Evolutionary conservation across 352 stramenopile species (phyloP).

Genomic region (Aphanomyces euteiches): DNA sequence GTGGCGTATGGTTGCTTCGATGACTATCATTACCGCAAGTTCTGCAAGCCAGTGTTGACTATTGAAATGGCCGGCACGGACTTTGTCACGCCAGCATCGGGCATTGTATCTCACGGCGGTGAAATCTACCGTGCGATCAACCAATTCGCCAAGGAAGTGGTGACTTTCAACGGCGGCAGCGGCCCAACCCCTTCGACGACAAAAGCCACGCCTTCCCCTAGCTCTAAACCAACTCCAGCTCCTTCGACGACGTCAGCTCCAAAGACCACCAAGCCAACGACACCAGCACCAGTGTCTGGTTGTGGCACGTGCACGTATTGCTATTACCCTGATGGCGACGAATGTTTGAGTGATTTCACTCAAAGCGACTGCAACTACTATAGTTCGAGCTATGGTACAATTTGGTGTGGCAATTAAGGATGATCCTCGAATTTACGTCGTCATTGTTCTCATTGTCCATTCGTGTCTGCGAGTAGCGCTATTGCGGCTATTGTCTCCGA

Average conservation of each 20-base stretch:
- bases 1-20: slow-evolving; percentile 37
- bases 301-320: not conserved
- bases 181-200: not conserved
- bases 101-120: slow-evolving; percentile 40
- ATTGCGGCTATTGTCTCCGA: too few relatives aligned
- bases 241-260: not conserved
- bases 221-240: not conserved
- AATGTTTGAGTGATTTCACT: not conserved
- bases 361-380: not conserved
- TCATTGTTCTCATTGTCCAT: too few relatives aligned
- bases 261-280: not conserved
- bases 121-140: slow-evolving; percentile 45
- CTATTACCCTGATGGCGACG: not conserved
- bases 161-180: slow-evolving; percentile 19
- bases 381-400: not conserved
- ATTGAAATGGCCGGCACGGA: slow-evolving; percentile 37
- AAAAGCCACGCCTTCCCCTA: not conserved
- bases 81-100: slow-evolving; percentile 41
- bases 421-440: too few relatives aligned
- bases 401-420: slow-evolving; percentile 10
- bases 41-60: slow-evolving; percentile 38
- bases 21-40: slow-evolving; percentile 37
- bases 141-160: slow-evolving; percentile 36
- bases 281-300: not conserved
- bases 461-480: too few relatives aligned